Conservation (phyloP, 208 protist species). For the Leishmania lainsoni region DNA sequence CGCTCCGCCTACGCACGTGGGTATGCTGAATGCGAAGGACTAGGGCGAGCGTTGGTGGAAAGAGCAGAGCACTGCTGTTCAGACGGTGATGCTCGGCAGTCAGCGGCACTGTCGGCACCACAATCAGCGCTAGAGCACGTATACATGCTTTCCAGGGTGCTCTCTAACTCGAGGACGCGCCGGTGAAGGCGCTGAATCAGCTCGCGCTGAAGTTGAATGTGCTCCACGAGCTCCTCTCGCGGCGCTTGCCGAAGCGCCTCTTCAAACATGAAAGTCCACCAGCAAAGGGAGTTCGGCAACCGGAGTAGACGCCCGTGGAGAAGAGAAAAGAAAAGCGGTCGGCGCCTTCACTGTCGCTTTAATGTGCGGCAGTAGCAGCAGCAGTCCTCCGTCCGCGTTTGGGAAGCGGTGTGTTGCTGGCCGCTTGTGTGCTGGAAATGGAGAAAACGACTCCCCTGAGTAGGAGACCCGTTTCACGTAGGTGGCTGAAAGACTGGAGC, state of each 20-base stretch:
- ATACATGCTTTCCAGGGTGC: slow-evolving; percentile 18
- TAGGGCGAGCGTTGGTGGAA: neutral
- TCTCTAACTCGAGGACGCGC: slow-evolving; percentile 58
- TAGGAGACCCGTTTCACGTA: neutral
- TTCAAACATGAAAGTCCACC: slow-evolving; percentile 23
- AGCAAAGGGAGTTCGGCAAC: neutral
- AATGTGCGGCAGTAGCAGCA: neutral
- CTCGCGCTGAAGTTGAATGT: slow-evolving; percentile 59
- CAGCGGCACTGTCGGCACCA: neutral
- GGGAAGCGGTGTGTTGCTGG: neutral
- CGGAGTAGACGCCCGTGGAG: neutral
- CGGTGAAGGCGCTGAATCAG: slow-evolving; percentile 65
- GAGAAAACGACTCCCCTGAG: neutral
- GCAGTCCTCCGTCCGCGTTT: neutral
- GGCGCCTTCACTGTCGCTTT: neutral
- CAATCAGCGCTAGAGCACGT: neutral
- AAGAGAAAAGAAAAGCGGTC: neutral
- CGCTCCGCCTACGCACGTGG: neutral
- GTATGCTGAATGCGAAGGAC: neutral
- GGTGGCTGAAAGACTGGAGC: neutral
- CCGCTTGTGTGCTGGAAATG: neutral
- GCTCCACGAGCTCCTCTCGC: slow-evolving; percentile 58
- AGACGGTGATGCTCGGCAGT: neutral
- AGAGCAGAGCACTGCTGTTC: neutral
- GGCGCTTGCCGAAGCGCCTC: slow-evolving; percentile 39